Conservation (phyloP, 139 green algal genomes). For the Coccomyxa sp. region DNA sequence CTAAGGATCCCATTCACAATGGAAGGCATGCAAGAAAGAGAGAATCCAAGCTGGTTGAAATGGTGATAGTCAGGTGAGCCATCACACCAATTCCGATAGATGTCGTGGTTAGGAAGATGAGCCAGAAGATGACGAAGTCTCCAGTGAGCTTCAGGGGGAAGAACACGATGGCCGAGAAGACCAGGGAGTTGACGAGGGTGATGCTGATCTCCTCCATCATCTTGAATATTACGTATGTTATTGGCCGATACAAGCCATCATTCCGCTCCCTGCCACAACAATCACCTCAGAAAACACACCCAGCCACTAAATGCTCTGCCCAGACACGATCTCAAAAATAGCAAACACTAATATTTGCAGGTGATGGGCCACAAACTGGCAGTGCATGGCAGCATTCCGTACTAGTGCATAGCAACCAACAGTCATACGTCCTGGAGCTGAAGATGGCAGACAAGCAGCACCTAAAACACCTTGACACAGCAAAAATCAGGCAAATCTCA, state of each 20-base stretch:
- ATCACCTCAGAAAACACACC: background rate
- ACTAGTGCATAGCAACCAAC: too few relatives aligned
- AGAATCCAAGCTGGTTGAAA: background rate
- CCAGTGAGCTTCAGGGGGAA: conserved; percentile 38
- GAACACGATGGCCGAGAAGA: conserved; percentile 42
- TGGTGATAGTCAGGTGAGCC: background rate
- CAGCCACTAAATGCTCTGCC: too few relatives aligned
- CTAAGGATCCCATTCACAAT: background rate
- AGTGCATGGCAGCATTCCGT: too few relatives aligned
- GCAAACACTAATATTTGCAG: too few relatives aligned
- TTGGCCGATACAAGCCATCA: conserved; percentile 73
- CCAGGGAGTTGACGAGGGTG: conserved; percentile 19
- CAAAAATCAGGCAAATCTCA: too few relatives aligned
- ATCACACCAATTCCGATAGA: conserved; percentile 29
- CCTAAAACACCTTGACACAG: too few relatives aligned
- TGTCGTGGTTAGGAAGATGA: conserved; percentile 41
- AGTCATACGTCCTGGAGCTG: too few relatives aligned
- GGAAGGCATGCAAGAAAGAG: background rate
- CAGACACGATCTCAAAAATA: too few relatives aligned
- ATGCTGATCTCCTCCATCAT: conserved; percentile 42
- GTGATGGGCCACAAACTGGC: too few relatives aligned
- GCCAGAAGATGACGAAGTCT: conserved; percentile 41
- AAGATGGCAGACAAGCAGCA: too few relatives aligned
- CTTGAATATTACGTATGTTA: conserved; percentile 74
- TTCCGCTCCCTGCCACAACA: conserved; percentile 48